These are phyloP conservation scores for Russula emetica DNA, from an alignment of 768 basidiomycete genomes.

Conservation along the genomic window DNA sequence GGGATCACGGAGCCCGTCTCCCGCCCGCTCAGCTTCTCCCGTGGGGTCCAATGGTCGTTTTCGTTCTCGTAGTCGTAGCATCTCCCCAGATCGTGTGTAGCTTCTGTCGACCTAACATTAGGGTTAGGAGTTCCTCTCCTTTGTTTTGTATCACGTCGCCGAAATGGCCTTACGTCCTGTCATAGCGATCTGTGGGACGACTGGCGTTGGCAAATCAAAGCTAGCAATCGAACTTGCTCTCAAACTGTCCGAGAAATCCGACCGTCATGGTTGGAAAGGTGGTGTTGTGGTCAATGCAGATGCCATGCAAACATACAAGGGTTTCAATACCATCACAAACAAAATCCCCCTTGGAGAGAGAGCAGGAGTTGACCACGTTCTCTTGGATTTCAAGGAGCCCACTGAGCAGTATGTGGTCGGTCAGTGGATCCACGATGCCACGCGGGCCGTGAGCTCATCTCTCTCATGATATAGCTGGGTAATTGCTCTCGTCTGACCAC, in stretches of 20 bases:
- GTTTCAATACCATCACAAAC: slow-evolving; percentile 91
- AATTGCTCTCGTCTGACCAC: slow-evolving; percentile 7
- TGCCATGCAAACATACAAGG: slow-evolving; percentile 94
- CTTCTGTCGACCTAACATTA: neutral
- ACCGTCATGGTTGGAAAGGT: slow-evolving; percentile 46
- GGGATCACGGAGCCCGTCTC: slow-evolving; percentile 45
- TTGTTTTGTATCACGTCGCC: neutral
- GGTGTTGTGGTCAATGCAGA: slow-evolving; percentile 91
- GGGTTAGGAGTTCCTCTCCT: slow-evolving; percentile 3
- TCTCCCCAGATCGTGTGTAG: slow-evolving; percentile 46
- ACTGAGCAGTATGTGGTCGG: slow-evolving; percentile 84
- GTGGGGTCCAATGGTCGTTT: slow-evolving; percentile 22
- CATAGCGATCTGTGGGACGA: slow-evolving; percentile 87
- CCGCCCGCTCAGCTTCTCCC: slow-evolving; percentile 37
- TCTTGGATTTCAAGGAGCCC: slow-evolving; percentile 85
- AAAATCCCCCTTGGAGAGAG: slow-evolving; percentile 77
- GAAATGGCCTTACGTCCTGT: slow-evolving; percentile 54
- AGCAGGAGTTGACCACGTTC: slow-evolving; percentile 77
- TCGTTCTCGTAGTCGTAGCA: slow-evolving; percentile 38
- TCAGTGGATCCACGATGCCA: slow-evolving; percentile 84
- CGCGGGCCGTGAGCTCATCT: slow-evolving; percentile 55
- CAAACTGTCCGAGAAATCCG: slow-evolving; percentile 40
- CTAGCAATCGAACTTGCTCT: slow-evolving; percentile 85
- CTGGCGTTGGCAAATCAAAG: slow-evolving; percentile 93
- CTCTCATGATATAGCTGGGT: slow-evolving; percentile 1